phyloP scores from a whole-genome alignment of 192 early-diverging fungal genomes.

The Chytriomyces confervae region DNA sequence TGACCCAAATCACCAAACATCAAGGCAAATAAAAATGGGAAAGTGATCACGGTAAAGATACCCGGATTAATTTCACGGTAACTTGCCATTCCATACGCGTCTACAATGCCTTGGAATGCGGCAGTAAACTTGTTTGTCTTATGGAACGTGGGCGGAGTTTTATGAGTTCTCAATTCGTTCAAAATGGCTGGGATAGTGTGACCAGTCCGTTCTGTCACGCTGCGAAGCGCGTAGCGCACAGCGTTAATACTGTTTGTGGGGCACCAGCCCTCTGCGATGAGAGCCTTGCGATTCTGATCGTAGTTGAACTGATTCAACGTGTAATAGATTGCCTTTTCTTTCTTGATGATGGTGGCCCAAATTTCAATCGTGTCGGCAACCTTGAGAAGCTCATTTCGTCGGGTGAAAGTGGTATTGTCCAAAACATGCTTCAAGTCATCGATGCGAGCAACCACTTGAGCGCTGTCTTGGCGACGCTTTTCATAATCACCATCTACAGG shows the following conservation, averaged over 20 bases:
- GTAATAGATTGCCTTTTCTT: constrained; percentile 98
- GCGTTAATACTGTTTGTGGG: constrained; percentile 83
- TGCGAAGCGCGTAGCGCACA: constrained; percentile 82
- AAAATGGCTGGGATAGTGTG: constrained; percentile 88
- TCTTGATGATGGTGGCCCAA: constrained; percentile 91
- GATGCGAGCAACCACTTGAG: constrained; percentile 81
- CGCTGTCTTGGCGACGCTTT: constrained; percentile 80
- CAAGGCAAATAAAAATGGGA: constrained; percentile 99
- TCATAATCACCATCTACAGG: constrained; percentile 82
- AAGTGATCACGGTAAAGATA: constrained; percentile 94
- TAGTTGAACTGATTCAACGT: constrained; percentile 96
- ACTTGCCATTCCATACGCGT: constrained; percentile 95
- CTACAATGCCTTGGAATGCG: constrained; percentile 97
- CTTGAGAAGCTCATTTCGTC: constrained; percentile 80
- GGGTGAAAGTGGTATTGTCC: constrained; percentile 82
- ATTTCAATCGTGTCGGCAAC: constrained; percentile 85
- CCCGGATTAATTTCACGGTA: constrained; percentile 99
- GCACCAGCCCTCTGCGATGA: constrained; percentile 99
- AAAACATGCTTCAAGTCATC: constrained; percentile 89
- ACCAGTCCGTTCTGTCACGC: constrained; percentile 86
- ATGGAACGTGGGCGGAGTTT: constrained; percentile 93
- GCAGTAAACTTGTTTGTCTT: constrained; percentile 95
- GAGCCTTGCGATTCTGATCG: constrained; percentile 87
- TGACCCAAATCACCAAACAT: constrained; percentile 99
- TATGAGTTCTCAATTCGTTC: constrained; percentile 82